A percentile compares a stretch with the other conserved stretches of the same genome.
Conservation (phyloP, 2,329 filamentous ascomycete genomes). For the Monosporascus sp. region DNA sequence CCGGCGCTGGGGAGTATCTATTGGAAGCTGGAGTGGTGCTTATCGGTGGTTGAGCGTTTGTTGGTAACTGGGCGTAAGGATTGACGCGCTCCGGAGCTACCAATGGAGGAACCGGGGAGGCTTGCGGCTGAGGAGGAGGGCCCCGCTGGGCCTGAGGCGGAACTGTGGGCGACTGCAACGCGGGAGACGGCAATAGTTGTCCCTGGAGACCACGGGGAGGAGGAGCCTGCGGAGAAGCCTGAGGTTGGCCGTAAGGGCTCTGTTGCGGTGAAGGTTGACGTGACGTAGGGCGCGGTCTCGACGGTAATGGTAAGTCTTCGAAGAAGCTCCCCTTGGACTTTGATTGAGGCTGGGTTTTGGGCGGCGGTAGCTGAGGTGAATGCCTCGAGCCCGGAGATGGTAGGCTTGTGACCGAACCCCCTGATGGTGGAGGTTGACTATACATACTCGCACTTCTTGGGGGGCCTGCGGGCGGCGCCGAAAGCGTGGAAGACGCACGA, state of each 20-base stretch:
- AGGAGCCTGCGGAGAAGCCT: slow-evolving; percentile 23
- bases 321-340: slow-evolving; percentile 59
- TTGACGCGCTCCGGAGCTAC: slow-evolving; percentile 47
- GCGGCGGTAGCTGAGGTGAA: slow-evolving; percentile 25
- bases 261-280: slow-evolving; percentile 39
- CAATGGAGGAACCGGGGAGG: slow-evolving; percentile 32
- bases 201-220: slow-evolving; percentile 17
- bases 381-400: slow-evolving; percentile 34
- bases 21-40: slow-evolving; percentile 26
- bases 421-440: slow-evolving; percentile 19
- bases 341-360: slow-evolving; percentile 23
- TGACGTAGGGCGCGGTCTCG: slow-evolving; percentile 56
- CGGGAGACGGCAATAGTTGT: slow-evolving; percentile 8
- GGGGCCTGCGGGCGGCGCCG: slow-evolving; percentile 44
- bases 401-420: slow-evolving; percentile 17
- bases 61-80: slow-evolving; percentile 46
- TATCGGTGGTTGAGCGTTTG: slow-evolving; percentile 25
- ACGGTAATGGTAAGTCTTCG: slow-evolving; percentile 64
- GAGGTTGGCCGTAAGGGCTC: slow-evolving; percentile 29
- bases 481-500: slow-evolving; percentile 35
- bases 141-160: slow-evolving; percentile 6
- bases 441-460: slow-evolving; percentile 59
- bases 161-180: slow-evolving; percentile 5
- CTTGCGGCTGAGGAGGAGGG: slow-evolving; percentile 19
- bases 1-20: slow-evolving; percentile 59